A percentile compares a stretch with the other conserved stretches of the same genome.
phyloP scores from a whole-genome alignment of 805 yeast genomes.

The Candida loeiensis region DNA sequence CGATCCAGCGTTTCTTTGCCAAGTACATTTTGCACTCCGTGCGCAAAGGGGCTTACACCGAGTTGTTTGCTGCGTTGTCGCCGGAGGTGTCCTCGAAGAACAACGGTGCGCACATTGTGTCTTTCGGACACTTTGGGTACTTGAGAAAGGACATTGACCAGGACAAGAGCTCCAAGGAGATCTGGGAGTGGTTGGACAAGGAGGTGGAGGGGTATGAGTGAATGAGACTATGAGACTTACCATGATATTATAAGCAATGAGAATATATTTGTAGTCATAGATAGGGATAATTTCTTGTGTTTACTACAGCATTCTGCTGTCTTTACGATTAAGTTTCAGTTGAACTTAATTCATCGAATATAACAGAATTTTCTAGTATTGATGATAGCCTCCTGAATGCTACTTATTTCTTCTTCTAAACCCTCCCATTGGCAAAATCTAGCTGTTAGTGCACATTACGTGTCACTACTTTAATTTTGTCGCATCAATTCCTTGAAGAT shows the following conservation, averaged over 20 bases:
- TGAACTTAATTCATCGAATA: too few relatives aligned
- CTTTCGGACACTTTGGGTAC: slow-evolving; percentile 33
- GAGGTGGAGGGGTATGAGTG: slow-evolving; percentile 6
- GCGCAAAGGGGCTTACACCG: slow-evolving; percentile 43
- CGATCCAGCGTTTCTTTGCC: slow-evolving; percentile 1
- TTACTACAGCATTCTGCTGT: too few relatives aligned
- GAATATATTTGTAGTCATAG: too few relatives aligned
- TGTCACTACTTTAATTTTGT: too few relatives aligned
- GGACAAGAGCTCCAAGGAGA: slow-evolving; percentile 28
- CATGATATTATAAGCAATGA: not conserved
- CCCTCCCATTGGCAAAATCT: too few relatives aligned
- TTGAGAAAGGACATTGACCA: slow-evolving; percentile 34
- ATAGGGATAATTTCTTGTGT: too few relatives aligned
- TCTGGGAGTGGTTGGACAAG: slow-evolving; percentile 34
- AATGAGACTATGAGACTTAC: not conserved
- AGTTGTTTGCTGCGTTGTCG: slow-evolving; percentile 39
- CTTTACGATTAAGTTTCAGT: too few relatives aligned
- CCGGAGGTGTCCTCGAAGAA: slow-evolving; percentile 33
- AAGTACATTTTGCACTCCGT: slow-evolving; percentile 17
- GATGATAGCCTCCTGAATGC: too few relatives aligned
- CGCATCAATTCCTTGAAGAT: too few relatives aligned
- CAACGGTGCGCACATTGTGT: slow-evolving; percentile 32
- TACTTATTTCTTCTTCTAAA: too few relatives aligned
- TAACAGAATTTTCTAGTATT: too few relatives aligned
- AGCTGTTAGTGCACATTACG: too few relatives aligned